phyloP scores from a whole-genome alignment of 148 eudicot genomes.

The Silene uniflora region DNA sequence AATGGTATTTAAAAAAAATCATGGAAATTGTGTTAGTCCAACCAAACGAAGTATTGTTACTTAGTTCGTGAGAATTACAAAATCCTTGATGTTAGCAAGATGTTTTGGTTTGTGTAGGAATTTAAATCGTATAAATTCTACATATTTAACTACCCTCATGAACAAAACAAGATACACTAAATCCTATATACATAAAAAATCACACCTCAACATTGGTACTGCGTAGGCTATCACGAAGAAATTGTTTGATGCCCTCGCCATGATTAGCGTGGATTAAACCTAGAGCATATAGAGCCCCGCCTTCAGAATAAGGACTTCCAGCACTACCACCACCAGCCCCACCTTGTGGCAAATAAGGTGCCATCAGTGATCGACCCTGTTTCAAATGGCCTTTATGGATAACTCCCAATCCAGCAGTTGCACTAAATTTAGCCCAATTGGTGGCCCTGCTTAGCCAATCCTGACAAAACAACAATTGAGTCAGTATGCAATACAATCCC shows the following conservation, averaged over 20 bases:
- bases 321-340: slow-evolving; percentile 85
- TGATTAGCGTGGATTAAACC: slow-evolving; percentile 98
- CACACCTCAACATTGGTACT: slow-evolving; percentile 87
- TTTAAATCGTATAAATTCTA: too few relatives aligned
- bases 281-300: slow-evolving; percentile 94
- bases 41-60: too few relatives aligned
- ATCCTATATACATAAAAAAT: background rate
- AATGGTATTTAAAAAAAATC: too few relatives aligned
- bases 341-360: slow-evolving; percentile 96
- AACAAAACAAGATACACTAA: background rate
- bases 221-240: slow-evolving; percentile 85
- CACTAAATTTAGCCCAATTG: slow-evolving; percentile 98
- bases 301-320: slow-evolving; percentile 91
- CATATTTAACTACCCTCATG: background rate
- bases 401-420: slow-evolving; percentile 97
- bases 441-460: slow-evolving; percentile 99
- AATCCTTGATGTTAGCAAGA: too few relatives aligned
- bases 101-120: too few relatives aligned
- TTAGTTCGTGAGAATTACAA: too few relatives aligned
- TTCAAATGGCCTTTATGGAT: slow-evolving; percentile 94
- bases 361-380: slow-evolving; percentile 97
- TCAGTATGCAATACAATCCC: background rate
- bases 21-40: too few relatives aligned
- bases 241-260: slow-evolving; percentile 94
- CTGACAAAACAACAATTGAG: slow-evolving; percentile 32